Percentiles rank a stretch among this genome's conserved stretches.
These are phyloP conservation scores for Sugiyamaella grinbergsii DNA, from an alignment of 1,139 yeast genomes.

Conservation along the genomic window DNA sequence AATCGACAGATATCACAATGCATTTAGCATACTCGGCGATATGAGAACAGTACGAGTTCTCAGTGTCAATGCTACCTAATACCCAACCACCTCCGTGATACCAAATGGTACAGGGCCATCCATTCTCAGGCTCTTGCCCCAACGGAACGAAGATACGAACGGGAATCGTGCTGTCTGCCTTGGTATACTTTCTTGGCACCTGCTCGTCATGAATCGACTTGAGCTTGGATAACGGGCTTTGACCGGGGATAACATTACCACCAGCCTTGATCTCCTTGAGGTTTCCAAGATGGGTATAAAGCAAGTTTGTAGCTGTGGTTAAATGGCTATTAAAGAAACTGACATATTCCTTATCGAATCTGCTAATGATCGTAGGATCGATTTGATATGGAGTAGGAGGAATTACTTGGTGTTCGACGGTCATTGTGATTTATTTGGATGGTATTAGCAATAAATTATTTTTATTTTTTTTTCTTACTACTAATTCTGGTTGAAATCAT, in stretches of 20 bases:
- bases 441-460: not conserved
- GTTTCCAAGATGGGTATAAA: slow-evolving; percentile 50
- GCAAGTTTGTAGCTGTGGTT: slow-evolving; percentile 40
- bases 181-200: slow-evolving; percentile 46
- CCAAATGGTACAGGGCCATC: slow-evolving; percentile 53
- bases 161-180: slow-evolving; percentile 39
- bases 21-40: slow-evolving; percentile 46
- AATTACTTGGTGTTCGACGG: slow-evolving; percentile 20
- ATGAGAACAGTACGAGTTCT: slow-evolving; percentile 51
- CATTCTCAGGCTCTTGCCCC: slow-evolving; percentile 45
- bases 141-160: slow-evolving; percentile 49
- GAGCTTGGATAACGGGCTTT: slow-evolving; percentile 42
- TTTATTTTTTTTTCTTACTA: not conserved
- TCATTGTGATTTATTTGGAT: slow-evolving; percentile 18
- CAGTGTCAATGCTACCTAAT: slow-evolving; percentile 50
- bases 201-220: slow-evolving; percentile 42
- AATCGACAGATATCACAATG: slow-evolving; percentile 47
- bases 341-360: slow-evolving; percentile 46
- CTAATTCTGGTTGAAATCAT: not conserved
- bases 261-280: slow-evolving; percentile 45
- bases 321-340: slow-evolving; percentile 44
- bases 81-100: slow-evolving; percentile 56
- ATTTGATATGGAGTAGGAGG: slow-evolving; percentile 30
- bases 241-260: slow-evolving; percentile 55
- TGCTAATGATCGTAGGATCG: slow-evolving; percentile 32